Base-by-base conservation (phyloP, 306 rosid genomes). In the Abrus precatorius region DNA sequence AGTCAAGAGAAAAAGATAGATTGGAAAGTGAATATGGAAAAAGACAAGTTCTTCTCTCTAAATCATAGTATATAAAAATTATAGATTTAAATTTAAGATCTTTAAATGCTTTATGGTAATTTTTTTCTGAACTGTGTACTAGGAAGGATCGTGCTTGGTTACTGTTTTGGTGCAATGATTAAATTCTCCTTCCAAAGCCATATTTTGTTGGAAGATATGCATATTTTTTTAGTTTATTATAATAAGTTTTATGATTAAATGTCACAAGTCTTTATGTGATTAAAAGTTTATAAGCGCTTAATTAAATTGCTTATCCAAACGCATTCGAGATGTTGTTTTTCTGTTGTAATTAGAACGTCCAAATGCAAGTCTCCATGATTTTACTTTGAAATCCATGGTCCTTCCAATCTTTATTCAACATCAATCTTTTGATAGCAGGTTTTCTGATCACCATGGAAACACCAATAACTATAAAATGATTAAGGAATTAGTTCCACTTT, bases 401-500 rank as follows among this genome's bases (percentile, higher is more conserved):
- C 32, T 65, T 65, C 50, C 33, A n/a, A 63, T 38, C 29, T 36
- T 34, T 63, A 36, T 38, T 36, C 57, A 50, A 8, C 70, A 29
- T 41, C 28, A 34, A 8, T 14, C 38, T 30, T 44, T 30, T 14
- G 72, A 43, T 1, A 7, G 65, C 59, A 40, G 66, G 14, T 65
- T 77, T n/a, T 55, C 5, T 9, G 33, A 40, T 28, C 45, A 43
- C 44, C 8, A 36, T 43, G 64, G 49, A 12, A 59, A 52, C 40
- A 55, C 28, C 69, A 78, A 32, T 7, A 50, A 53, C 7, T 14
- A 49, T 50, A 33, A 72, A 53, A 28, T 43, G 49, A 81, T 66
- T 56, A 55, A 50, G 75, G 44, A 66, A 33, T 6, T 43, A 63
- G 80, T 81, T 81, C 75, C 27, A 5, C 30, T 74, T 54, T 74